phyloP scores from a whole-genome alignment of 1,284 basidiomycete species.

The Ceratobasidium sp. region DNA sequence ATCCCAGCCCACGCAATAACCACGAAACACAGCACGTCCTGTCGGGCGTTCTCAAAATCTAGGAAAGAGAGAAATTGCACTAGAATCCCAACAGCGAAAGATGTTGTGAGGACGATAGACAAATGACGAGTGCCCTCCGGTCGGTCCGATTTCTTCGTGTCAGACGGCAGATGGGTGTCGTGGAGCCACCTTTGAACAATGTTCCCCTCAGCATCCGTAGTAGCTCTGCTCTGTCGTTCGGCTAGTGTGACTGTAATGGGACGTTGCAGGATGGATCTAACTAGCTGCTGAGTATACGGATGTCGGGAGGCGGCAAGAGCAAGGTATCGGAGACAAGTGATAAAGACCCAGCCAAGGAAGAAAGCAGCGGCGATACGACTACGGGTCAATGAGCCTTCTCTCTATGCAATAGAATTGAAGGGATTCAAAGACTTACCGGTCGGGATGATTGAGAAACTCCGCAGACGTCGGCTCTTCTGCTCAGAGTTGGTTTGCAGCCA shows the following conservation, averaged over 20 bases:
- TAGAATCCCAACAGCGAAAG: slow-evolving; percentile 27
- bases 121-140: slow-evolving; percentile 39
- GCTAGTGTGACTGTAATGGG: slow-evolving; percentile 45
- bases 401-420: slow-evolving; percentile 25
- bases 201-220: slow-evolving; percentile 27
- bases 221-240: slow-evolving; percentile 34
- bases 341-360: slow-evolving; percentile 68
- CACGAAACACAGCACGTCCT: slow-evolving; percentile 37
- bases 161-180: slow-evolving; percentile 38
- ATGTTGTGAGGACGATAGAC: slow-evolving; percentile 30
- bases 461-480: slow-evolving; percentile 48
- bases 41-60: slow-evolving; percentile 11
- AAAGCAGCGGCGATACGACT: slow-evolving; percentile 65
- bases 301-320: slow-evolving; percentile 28
- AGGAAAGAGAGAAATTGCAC: slow-evolving; percentile 33
- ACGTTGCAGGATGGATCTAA: slow-evolving; percentile 50
- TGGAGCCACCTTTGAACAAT: slow-evolving; percentile 50
- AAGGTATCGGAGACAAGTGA: slow-evolving; percentile 62
- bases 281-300: slow-evolving; percentile 53
- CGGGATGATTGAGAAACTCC: slow-evolving; percentile 55
- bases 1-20: slow-evolving; percentile 43
- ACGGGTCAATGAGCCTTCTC: slow-evolving; percentile 39
- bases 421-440: slow-evolving; percentile 54
- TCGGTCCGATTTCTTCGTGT: neutral
- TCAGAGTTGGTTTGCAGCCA: neutral